phyloP scores from a whole-genome alignment of 2,329 filamentous ascomycete genomes.

The Cytospora leucostoma region DNA sequence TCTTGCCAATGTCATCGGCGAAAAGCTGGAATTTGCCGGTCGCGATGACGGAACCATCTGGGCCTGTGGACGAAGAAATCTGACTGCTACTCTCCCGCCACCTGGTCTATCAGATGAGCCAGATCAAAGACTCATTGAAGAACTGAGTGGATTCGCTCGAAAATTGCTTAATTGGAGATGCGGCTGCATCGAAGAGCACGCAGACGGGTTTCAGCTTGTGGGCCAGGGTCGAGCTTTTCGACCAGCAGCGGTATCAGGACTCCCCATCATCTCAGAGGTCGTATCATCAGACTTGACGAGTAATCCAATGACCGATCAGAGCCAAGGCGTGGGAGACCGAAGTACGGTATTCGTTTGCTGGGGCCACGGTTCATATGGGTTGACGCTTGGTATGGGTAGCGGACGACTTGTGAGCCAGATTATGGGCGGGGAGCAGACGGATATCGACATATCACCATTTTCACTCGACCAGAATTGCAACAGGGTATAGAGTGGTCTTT shows the following conservation, averaged over 20 bases:
- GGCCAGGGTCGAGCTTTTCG: neutral
- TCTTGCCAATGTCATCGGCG: neutral
- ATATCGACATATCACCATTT: neutral
- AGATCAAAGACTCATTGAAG: neutral
- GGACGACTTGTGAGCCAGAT: constrained; percentile 8
- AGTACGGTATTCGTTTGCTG: neutral
- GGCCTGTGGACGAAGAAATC: constrained; percentile 2
- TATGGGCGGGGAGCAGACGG: neutral
- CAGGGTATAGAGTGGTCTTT: too few relatives aligned
- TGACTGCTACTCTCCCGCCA: neutral
- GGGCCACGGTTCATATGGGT: constrained; percentile 7
- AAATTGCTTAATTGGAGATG: constrained; percentile 8
- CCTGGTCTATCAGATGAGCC: neutral
- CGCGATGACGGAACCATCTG: neutral
- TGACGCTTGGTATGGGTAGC: constrained; percentile 9
- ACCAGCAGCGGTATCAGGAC: neutral
- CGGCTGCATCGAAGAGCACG: neutral
- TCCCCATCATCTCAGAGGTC: constrained; percentile 1
- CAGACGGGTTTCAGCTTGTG: neutral
- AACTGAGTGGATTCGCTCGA: neutral
- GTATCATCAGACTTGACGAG: neutral
- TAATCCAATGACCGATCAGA: neutral
- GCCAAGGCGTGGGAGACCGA: neutral
- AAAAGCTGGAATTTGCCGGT: neutral
- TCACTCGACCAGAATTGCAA: neutral